Evolutionary conservation across 805 yeast genomes (phyloP).

Genomic region (Cyberlindnera xylosilytica): DNA sequence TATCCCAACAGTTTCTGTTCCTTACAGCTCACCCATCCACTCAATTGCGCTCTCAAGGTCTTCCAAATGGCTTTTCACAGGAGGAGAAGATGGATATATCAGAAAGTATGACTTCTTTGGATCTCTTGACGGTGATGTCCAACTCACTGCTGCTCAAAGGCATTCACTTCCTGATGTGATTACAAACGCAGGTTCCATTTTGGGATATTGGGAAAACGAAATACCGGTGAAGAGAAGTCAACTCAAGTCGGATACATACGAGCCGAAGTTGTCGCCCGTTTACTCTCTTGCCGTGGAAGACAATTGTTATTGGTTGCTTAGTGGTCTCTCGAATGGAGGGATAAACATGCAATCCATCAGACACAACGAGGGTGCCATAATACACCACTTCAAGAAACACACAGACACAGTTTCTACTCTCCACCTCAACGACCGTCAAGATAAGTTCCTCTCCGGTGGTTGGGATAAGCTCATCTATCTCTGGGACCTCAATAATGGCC

Average conservation of each 20-base stretch:
- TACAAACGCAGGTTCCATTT: conserved; percentile 76
- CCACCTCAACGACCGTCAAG: conserved; percentile 58
- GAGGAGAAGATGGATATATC: conserved; percentile 94
- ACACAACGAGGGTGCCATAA: conserved; percentile 76
- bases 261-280: conserved; percentile 75
- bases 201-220: conserved; percentile 95
- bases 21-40: conserved; percentile 76
- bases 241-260: conserved; percentile 34
- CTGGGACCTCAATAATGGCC: conserved; percentile 87
- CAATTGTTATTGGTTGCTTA: conserved; percentile 77
- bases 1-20: conserved; percentile 83
- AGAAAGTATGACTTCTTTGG: conserved; percentile 84
- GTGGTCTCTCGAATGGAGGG: conserved; percentile 85
- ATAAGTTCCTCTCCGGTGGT: conserved; percentile 70
- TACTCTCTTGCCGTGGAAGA: conserved; percentile 81
- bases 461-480: conserved; percentile 83
- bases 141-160: conserved; percentile 85
- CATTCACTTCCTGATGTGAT: conserved; percentile 87
- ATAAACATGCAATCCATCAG: conserved; percentile 80
- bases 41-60: conserved; percentile 75
- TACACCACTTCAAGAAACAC: conserved; percentile 74
- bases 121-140: conserved; percentile 82
- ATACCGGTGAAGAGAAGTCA: conserved; percentile 60
- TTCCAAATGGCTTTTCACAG: conserved; percentile 83
- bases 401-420: conserved; percentile 72